phyloP scores from a whole-genome alignment of 2,329 filamentous ascomycete species.

The Ascochyta pisi region DNA sequence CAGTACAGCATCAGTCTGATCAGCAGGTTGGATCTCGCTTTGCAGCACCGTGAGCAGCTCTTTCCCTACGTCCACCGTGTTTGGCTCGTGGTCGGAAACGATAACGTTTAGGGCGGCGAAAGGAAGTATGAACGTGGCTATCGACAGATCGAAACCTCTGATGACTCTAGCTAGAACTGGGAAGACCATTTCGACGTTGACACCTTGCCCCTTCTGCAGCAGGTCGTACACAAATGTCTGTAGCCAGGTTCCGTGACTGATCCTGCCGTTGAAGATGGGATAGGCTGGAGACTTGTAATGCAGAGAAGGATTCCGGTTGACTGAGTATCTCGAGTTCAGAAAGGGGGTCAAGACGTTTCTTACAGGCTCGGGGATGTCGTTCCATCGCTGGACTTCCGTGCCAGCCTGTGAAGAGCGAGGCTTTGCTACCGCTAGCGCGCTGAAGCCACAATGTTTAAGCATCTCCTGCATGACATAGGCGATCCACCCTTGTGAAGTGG shows the following conservation, averaged over 20 bases:
- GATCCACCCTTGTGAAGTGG: constrained; percentile 85
- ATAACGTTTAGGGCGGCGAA: constrained; percentile 86
- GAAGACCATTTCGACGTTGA: constrained; percentile 79
- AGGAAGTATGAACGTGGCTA: constrained; percentile 86
- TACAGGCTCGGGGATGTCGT: constrained; percentile 75
- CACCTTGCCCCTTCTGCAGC: constrained; percentile 76
- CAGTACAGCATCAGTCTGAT: constrained; percentile 72
- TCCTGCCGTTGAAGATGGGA: constrained; percentile 75
- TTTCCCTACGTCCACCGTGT: constrained; percentile 69
- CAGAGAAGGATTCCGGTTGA: constrained; percentile 56
- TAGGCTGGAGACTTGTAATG: constrained; percentile 58
- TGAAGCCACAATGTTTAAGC: constrained; percentile 78
- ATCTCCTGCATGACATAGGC: constrained; percentile 95
- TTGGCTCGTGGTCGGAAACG: constrained; percentile 70
- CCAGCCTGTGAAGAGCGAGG: constrained; percentile 63
- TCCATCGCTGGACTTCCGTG: constrained; percentile 76
- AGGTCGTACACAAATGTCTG: constrained; percentile 81
- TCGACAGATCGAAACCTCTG: constrained; percentile 82
- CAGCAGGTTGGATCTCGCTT: constrained; percentile 61
- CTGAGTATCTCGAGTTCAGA: constrained; percentile 79
- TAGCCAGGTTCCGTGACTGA: constrained; percentile 82
- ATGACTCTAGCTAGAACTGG: constrained; percentile 82
- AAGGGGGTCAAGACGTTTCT: constrained; percentile 88
- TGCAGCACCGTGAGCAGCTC: constrained; percentile 80
- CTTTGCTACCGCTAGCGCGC: constrained; percentile 58